Conservation (phyloP, 2,329 filamentous ascomycete genomes). For the Penicillium sumatraense region DNA sequence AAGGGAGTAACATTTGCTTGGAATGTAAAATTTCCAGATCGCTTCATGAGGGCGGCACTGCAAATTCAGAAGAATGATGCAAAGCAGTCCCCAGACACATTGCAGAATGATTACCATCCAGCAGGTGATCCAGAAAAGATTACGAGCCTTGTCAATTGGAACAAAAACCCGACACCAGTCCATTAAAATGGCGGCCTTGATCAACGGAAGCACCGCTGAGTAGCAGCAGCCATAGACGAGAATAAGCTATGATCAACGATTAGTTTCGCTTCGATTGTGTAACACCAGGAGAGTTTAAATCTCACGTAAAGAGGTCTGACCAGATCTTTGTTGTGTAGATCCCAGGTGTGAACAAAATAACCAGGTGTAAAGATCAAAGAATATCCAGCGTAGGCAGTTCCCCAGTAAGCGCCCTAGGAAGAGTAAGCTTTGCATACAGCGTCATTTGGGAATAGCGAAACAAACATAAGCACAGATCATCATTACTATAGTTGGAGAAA, state of each 20-base stretch:
- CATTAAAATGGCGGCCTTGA: conserved; percentile 49
- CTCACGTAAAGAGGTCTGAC: conserved; percentile 22
- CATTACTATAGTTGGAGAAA: conserved; percentile 2
- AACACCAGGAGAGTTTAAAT: background rate
- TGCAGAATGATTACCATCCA: conserved; percentile 37
- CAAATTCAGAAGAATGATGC: conserved; percentile 39
- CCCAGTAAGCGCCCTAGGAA: conserved; percentile 26
- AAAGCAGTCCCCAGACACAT: conserved; percentile 31
- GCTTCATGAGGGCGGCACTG: conserved; percentile 40
- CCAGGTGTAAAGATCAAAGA: conserved; percentile 21
- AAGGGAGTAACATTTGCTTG: conserved; percentile 37
- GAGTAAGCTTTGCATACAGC: background rate
- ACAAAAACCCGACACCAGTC: conserved; percentile 51
- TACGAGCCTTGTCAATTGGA: conserved; percentile 27
- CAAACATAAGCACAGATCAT: conserved; percentile 15
- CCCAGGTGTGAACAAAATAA: conserved; percentile 27
- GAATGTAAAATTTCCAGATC: conserved; percentile 40
- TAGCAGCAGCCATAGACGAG: conserved; percentile 44
- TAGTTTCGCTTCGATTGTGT: background rate
- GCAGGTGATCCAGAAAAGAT: conserved; percentile 43
- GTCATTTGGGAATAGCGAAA: background rate
- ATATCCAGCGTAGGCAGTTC: conserved; percentile 21
- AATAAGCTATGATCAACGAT: conserved; percentile 27
- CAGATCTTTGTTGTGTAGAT: conserved; percentile 20
- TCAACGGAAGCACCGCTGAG: conserved; percentile 40